Base-by-base conservation (phyloP, 495 filamentous ascomycete genomes). In the Podospora conica region DNA sequence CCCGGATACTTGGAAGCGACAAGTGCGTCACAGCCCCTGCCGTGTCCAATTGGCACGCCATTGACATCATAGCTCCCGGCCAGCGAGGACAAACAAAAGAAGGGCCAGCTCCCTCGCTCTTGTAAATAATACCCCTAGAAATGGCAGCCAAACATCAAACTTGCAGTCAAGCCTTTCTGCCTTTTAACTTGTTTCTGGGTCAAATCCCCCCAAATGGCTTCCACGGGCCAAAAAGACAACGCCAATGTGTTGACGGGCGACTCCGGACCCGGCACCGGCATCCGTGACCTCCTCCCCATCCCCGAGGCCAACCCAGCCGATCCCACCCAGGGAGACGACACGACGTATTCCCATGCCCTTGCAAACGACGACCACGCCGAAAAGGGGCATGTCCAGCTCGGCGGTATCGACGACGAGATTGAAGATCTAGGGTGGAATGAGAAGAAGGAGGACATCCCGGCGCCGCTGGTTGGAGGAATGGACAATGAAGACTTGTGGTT, bases 401-500 rank as follows among this genome's bases (percentile, higher is more conserved):
- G 75, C 25, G 71, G 75, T 18, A 48, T 15, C 25, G 71, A 72
- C 1, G 71, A 77, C 25, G 84, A 86, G 23, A 84, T 90, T 3
- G 79, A 78, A 21, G 85, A 96, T 73, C 69, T 94, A 48, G 92
- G 92, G 12, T 96, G 91, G 91, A 85, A 86, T 69, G 83, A 88
- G 58, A 75, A 80, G 65, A 79, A 84, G 18, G 71, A 86, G 8
- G 73, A 85, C 0, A 83, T 91, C 20, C 79, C 86, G 1, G 78
- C 77, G 9, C 86, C 87, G 0, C 72, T 96, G 4, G 85, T 95
- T 22, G 89, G 86, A 3, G 90, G 90, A 0, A 72, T 96, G 56
- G 80, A 80, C n/a, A 95, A 96, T 74, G 91, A 96, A 58, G 89
- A 95, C 71, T 77, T 96, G 5, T 96, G 91, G 90, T 77, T 90